Base-by-base conservation (phyloP, 2,329 filamentous ascomycete genomes). In the Ascochyta clinopodiicola region DNA sequence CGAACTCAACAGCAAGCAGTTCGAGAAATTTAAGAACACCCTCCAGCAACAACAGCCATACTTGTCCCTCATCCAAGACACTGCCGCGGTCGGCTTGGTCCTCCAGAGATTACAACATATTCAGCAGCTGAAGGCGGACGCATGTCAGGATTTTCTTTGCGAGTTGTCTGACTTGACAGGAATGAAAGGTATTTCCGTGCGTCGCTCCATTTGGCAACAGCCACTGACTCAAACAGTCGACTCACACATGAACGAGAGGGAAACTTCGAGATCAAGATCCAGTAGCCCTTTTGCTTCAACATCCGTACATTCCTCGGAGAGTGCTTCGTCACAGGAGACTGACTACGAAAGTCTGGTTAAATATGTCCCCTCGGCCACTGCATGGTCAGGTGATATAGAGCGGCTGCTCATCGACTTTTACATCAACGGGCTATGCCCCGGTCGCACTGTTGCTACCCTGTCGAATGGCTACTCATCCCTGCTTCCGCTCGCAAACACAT, bases 1-100 rank as follows among this genome's bases (percentile, higher is more conserved):
- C 32, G 71, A 73, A 42, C 71, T 73, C 51, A 72, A 73, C 60
- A 71, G 70, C 49, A 73, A 71, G 55, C 71, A 72, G 46, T 73
- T 72, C 34, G 70, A 73, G 43, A 72, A 68, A 55, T 71, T 73
- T 67, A 73, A 73, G 54, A 45, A 39, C 5, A 53, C 63, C 25
- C 59, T 73, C 7, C 69, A 70, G 50, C 60, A 63, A 44, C 67
- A 69, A 27, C 62, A 66, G 40, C 55, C 64, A 1, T 73, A 72
- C 53, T 44, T 66, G 7, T 62, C 65, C 13, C 64, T 73, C 29
- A 62, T 71, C 17, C 64, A 70, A 42, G 60, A 72, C 25, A 46
- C 58, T 6, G 52, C 54, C 8, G 67, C 67, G 3, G 63, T 66
- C n/a, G 62, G 63, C 1, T 54, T 73, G 25, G 64, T 73, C 1